Evolutionary conservation across 768 basidiomycete species (phyloP).

Genomic region (Lyophyllum decastes): DNA sequence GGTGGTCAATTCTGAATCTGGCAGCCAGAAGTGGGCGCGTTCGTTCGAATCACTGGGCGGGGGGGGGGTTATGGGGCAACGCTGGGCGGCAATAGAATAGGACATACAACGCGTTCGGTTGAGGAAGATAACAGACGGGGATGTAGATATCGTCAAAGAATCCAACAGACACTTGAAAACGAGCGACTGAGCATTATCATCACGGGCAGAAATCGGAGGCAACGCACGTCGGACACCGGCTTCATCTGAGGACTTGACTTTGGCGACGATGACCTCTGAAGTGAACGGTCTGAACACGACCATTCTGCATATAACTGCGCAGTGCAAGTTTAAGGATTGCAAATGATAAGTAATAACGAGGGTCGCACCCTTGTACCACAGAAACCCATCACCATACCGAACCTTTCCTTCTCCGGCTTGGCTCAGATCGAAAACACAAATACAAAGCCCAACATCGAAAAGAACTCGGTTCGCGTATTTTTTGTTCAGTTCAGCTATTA

Average conservation of each 20-base stretch:
- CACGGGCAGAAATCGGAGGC: background rate
- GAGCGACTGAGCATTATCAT: background rate
- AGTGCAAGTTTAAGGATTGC: background rate
- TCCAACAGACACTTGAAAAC: slow-evolving; percentile 67
- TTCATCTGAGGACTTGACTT: slow-evolving; percentile 84
- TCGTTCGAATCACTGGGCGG: slow-evolving; percentile 74
- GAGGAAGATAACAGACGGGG: slow-evolving; percentile 76
- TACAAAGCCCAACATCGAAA: slow-evolving; percentile 88
- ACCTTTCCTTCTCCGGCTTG: slow-evolving; percentile 91
- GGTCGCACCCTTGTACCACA: slow-evolving; percentile 88
- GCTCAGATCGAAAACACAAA: slow-evolving; percentile 86
- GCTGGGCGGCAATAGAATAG: background rate
- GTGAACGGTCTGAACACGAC: slow-evolving; percentile 91
- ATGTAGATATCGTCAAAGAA: slow-evolving; percentile 97
- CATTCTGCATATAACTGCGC: slow-evolving; percentile 83
- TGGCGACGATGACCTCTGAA: slow-evolving; percentile 88
- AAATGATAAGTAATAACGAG: background rate
- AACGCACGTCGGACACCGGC: slow-evolving; percentile 80
- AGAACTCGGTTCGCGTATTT: slow-evolving; percentile 94
- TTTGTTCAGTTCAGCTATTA: slow-evolving; percentile 87
- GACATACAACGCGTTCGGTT: slow-evolving; percentile 73
- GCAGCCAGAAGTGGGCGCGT: slow-evolving; percentile 83
- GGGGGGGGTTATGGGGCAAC: background rate
- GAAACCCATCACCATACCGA: slow-evolving; percentile 89
- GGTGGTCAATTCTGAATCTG: slow-evolving; percentile 53